These are phyloP conservation scores for Fomitopsis palustris DNA, from an alignment of 1,284 basidiomycete species.

Conservation along the genomic window DNA sequence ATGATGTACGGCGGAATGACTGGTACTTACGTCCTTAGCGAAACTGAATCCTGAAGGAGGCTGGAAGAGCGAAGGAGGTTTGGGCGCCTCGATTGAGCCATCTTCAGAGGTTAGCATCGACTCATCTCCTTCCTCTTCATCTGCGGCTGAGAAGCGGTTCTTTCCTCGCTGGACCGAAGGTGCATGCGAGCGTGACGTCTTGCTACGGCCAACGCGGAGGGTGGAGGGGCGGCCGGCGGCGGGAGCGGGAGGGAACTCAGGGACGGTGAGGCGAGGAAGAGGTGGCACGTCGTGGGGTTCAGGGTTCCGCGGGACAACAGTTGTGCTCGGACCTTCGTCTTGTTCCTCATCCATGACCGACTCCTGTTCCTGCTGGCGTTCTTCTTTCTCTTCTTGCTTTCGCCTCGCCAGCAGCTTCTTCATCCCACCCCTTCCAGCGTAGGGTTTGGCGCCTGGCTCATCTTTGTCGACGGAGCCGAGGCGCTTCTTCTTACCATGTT, in stretches of 20 bases:
- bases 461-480: slow-evolving; percentile 33
- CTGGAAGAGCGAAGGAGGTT: slow-evolving; percentile 53
- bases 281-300: slow-evolving; percentile 11
- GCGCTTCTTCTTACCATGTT: slow-evolving; percentile 30
- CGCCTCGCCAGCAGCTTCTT: slow-evolving; percentile 65
- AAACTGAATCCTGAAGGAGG: slow-evolving; percentile 67
- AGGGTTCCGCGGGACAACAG: slow-evolving; percentile 18
- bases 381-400: slow-evolving; percentile 34
- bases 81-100: slow-evolving; percentile 35
- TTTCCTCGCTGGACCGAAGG: slow-evolving; percentile 39
- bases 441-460: slow-evolving; percentile 48
- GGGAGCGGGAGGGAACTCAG: slow-evolving; percentile 12
- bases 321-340: slow-evolving; percentile 22
- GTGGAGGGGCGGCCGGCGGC: slow-evolving; percentile 42
- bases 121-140: slow-evolving; percentile 56
- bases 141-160: slow-evolving; percentile 64
- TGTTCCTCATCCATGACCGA: slow-evolving; percentile 30
- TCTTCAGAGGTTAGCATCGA: slow-evolving; percentile 42
- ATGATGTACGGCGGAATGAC: not conserved
- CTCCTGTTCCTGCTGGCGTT: slow-evolving; percentile 34
- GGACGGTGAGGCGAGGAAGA: slow-evolving; percentile 16
- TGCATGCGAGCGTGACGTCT: slow-evolving; percentile 50
- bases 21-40: slow-evolving; percentile 51
- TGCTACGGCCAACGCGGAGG: slow-evolving; percentile 61
- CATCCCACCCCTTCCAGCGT: slow-evolving; percentile 70